phyloP scores from a whole-genome alignment of 2,329 filamentous ascomycete species.

The Pseudogymnoascus sp. region DNA sequence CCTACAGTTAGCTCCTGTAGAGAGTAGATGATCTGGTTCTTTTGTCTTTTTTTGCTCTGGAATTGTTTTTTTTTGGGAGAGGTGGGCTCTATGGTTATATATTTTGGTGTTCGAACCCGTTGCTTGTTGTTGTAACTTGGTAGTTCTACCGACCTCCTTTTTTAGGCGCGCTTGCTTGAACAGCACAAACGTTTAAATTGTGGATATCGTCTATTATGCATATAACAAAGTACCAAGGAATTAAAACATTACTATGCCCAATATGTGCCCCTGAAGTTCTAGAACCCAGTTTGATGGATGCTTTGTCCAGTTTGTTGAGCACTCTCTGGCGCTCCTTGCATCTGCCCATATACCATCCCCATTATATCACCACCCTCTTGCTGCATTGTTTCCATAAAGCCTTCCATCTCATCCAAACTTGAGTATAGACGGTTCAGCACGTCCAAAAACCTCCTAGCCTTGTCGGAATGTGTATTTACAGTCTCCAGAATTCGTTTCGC shows the following conservation, averaged over 20 bases:
- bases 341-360: constrained; percentile 3
- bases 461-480: constrained; percentile 2
- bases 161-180: neutral
- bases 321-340: constrained; percentile 1
- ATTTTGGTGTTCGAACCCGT: neutral
- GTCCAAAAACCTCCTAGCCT: constrained; percentile 1
- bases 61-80: neutral
- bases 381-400: constrained; percentile 3
- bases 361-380: neutral
- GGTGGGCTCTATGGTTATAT: neutral
- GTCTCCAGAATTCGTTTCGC: constrained; percentile 6
- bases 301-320: constrained; percentile 2
- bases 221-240: neutral
- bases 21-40: neutral
- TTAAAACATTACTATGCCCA: neutral
- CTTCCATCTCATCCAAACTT: constrained; percentile 2
- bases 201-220: constrained; percentile 2
- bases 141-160: neutral
- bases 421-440: neutral
- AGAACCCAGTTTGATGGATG: neutral
- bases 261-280: neutral
- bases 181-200: neutral
- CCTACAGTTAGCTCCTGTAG: neutral
- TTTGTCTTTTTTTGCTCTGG: neutral
- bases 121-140: neutral